Conservation (phyloP, 371 early-diverging fungal species). For the Massospora cicadina region DNA sequence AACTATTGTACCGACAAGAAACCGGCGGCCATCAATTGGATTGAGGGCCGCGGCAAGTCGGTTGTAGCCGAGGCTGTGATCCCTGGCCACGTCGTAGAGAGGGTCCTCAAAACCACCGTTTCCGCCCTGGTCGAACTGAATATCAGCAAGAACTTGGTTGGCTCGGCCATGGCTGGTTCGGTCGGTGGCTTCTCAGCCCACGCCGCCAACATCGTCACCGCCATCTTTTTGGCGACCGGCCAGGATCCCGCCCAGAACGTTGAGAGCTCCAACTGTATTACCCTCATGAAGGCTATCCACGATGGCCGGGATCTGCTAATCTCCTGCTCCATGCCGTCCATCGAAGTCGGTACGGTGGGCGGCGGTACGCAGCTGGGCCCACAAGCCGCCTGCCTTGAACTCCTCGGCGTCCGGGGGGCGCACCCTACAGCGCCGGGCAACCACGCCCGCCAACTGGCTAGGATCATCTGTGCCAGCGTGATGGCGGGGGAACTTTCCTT, state of each 20-base stretch:
- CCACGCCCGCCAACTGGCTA: slow-evolving; percentile 73
- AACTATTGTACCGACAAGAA: slow-evolving; percentile 98
- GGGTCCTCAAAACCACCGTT: slow-evolving; percentile 79
- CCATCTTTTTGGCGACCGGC: slow-evolving; percentile 87
- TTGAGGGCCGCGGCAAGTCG: slow-evolving; percentile 92
- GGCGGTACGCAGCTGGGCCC: slow-evolving; percentile 85
- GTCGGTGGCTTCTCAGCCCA: slow-evolving; percentile 94
- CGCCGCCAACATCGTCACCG: slow-evolving; percentile 88
- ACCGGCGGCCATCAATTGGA: slow-evolving; percentile 93
- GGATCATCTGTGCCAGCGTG: slow-evolving; percentile 79
- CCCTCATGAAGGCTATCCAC: slow-evolving; percentile 80
- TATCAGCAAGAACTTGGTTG: slow-evolving; percentile 76
- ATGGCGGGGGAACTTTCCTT: slow-evolving; percentile 94
- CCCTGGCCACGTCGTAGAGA: slow-evolving; percentile 54
- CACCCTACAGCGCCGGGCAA: slow-evolving; percentile 67
- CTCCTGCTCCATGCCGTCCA: slow-evolving; percentile 86
- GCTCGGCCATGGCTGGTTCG: slow-evolving; percentile 88
- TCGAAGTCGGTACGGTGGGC: slow-evolving; percentile 92
- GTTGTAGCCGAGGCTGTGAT: slow-evolving; percentile 79
- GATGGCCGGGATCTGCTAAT: slow-evolving; percentile 62
- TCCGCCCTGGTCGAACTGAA: slow-evolving; percentile 61
- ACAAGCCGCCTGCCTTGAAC: slow-evolving; percentile 73
- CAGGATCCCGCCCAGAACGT: slow-evolving; percentile 97
- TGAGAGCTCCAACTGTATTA: slow-evolving; percentile 86
- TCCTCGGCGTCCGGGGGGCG: slow-evolving; percentile 78